A percentile compares a stretch with the other conserved stretches of the same genome.
These are phyloP conservation scores for Xylaria castorea DNA, from an alignment of 495 filamentous ascomycete genomes.

Conservation along the genomic window DNA sequence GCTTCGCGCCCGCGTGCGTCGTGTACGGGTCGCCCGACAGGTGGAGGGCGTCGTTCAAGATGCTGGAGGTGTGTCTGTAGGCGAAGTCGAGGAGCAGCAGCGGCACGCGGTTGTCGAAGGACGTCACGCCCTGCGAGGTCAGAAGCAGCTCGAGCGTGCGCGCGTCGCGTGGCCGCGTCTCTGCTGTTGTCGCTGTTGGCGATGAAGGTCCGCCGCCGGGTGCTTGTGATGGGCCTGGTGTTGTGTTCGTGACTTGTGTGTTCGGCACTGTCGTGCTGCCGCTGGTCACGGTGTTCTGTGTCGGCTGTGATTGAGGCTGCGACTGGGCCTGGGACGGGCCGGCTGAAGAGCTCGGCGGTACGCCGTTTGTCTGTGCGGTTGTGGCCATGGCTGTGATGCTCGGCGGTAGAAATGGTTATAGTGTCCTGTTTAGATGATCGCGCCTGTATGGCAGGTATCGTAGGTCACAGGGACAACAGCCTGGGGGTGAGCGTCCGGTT, in stretches of 20 bases:
- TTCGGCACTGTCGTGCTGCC: slow-evolving; percentile 37
- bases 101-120: slow-evolving; percentile 93
- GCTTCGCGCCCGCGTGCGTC: slow-evolving; percentile 56
- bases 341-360: slow-evolving; percentile 39
- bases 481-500: not conserved
- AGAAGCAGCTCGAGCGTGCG: slow-evolving; percentile 91
- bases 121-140: slow-evolving; percentile 80
- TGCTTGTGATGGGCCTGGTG: slow-evolving; percentile 26
- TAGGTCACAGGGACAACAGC: not conserved
- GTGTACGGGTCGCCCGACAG: slow-evolving; percentile 69
- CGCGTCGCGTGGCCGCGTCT: slow-evolving; percentile 86
- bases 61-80: slow-evolving; percentile 76
- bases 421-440: not conserved
- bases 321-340: slow-evolving; percentile 36
- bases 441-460: not conserved
- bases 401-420: not conserved
- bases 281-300: slow-evolving; percentile 41
- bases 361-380: slow-evolving; percentile 50
- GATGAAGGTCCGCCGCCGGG: slow-evolving; percentile 39
- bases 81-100: slow-evolving; percentile 96
- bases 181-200: slow-evolving; percentile 40
- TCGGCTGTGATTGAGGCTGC: slow-evolving; percentile 37
- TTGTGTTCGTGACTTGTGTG: slow-evolving; percentile 49
- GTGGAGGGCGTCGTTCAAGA: slow-evolving; percentile 70
- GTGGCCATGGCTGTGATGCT: slow-evolving; percentile 35